Conservation (phyloP, 2,329 filamentous ascomycete genomes). For the Aspergillus sp. region DNA sequence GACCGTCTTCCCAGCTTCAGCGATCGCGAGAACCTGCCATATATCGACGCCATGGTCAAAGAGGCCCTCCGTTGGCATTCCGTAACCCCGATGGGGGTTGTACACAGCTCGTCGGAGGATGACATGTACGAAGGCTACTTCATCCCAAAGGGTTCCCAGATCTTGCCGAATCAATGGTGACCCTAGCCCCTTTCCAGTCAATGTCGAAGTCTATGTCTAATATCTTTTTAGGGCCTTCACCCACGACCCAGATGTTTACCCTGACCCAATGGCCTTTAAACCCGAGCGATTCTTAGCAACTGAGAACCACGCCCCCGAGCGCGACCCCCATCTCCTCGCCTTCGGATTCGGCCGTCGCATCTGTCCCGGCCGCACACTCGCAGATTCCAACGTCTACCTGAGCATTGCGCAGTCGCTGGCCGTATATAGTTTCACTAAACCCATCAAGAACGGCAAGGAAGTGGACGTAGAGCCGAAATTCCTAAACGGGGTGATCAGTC, state of each 20-base stretch:
- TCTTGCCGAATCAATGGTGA: conserved; percentile 2
- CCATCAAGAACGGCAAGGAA: conserved; percentile 2
- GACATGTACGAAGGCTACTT: conserved; percentile 27
- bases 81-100: conserved; percentile 28
- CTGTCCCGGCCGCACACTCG: conserved; percentile 14
- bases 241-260: conserved; percentile 4
- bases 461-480: conserved; percentile 1
- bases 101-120: conserved; percentile 28
- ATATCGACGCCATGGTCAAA: conserved; percentile 36
- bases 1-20: background rate
- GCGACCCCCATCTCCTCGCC: conserved; percentile 8
- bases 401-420: conserved; percentile 10
- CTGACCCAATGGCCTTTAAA: background rate
- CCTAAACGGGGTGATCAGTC: conserved; percentile 10
- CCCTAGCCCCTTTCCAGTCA: background rate
- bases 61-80: conserved; percentile 37
- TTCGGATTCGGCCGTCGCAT: conserved; percentile 17
- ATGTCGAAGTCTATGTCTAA: background rate
- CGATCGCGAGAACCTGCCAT: conserved; percentile 24
- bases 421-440: conserved; percentile 4
- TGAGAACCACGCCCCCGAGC: conserved; percentile 8
- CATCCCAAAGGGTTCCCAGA: conserved; percentile 24
- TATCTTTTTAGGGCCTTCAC: background rate
- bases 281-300: conserved; percentile 10
- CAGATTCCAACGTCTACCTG: conserved; percentile 10